Base-by-base conservation (phyloP, 371 early-diverging fungal species). In the Mucor indicus region DNA sequence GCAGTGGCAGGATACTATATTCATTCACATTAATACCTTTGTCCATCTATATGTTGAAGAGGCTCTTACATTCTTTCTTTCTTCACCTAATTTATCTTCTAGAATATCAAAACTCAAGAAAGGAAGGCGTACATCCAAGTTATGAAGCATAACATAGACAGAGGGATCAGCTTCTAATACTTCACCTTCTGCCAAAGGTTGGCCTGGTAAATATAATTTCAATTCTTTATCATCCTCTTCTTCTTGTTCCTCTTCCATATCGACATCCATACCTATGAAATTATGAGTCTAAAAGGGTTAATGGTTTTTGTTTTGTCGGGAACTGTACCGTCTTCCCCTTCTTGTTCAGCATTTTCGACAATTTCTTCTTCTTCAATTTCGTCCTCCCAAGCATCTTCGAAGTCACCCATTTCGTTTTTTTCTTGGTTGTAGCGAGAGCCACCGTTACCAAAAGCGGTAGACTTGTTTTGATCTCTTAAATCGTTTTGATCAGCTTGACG, bases 311-410 rank as follows among this genome's bases (percentile, higher is more conserved):
- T 12, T 35, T 1, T 2, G 17, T 22, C 2, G 30, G 7, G 4
- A 13, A 1, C 9, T 37, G 9, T 12, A 8, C 15, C 24, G 3
- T 82, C 88, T 16, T 85, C 83, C 24, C 84, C 63, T 19, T 54
- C 57, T n/a, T 57, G 57, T 25, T 75, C 74, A 30, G 62, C 69
- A 46, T 78, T 55, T 51, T 80, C 84, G 21, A 80, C 77, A 23
- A 81, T 71, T 12, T 83, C 77, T 17, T 89, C 90, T 42, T 84
- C 81, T 57, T 90, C 93, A 29, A 89, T 72, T 57, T 96, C 96
- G 72, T 98, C 98, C 55, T 93, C 95, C 78, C 80, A 96, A 24
- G 87, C 84, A 69, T 98, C 98, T 68, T 98, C 98, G 56, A 95
- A 98, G 62, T 93, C 94, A 57, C 95, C 95, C 89, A 95, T 91